Evolutionary conservation across 1,284 basidiomycete genomes (phyloP).

Genomic region (Boletus sp.): DNA sequence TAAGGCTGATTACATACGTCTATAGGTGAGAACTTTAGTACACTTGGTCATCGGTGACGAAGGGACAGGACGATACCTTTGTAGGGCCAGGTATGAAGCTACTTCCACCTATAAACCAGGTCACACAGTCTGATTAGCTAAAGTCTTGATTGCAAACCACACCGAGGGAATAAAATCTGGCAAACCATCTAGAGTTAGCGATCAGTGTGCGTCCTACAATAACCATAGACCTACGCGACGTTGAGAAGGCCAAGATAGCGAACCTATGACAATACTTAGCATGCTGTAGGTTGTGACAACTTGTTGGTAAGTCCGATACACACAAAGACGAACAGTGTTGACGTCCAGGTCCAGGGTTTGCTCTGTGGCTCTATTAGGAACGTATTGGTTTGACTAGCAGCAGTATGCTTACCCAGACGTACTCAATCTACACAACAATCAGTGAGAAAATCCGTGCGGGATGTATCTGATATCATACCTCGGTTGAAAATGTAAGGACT

Average conservation of each 20-base stretch:
- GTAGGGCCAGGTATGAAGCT: neutral
- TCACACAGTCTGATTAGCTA: no score
- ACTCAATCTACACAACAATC: neutral
- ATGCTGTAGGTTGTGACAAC: no score
- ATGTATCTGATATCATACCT: neutral
- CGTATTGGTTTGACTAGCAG: no score
- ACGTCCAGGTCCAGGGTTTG: neutral
- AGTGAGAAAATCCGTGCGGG: neutral
- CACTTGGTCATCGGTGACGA: no score
- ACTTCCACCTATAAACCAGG: neutral
- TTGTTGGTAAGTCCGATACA: no score
- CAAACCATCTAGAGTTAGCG: neutral
- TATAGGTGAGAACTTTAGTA: neutral
- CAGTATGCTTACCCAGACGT: neutral
- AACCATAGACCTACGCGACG: neutral
- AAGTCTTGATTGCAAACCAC: no score
- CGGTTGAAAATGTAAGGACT: neutral
- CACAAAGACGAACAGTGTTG: constrained; percentile 1
- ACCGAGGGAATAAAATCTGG: no score
- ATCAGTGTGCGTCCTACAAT: neutral
- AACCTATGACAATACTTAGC: neutral
- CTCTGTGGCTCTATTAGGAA: neutral
- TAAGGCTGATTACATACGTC: no score
- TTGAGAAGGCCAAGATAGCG: constrained; percentile 4
- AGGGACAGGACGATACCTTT: no score